Conservation (phyloP, 75 land plant species). For the Cupressus sempervirens region DNA sequence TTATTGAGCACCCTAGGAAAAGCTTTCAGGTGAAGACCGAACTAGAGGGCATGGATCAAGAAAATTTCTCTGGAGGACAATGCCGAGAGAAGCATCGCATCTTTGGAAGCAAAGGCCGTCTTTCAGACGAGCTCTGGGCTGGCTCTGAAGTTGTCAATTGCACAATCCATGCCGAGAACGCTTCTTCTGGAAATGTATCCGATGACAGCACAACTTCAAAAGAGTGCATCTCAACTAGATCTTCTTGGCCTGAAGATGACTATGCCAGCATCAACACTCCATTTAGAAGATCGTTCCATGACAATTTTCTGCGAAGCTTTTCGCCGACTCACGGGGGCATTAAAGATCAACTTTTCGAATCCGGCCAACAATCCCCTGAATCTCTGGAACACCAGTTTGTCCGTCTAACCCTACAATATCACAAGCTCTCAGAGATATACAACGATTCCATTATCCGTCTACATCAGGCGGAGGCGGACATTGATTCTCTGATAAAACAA, state of each 20-base stretch:
- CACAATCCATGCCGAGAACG: not conserved
- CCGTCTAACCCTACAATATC: slow-evolving; percentile 4
- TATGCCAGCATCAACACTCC: not conserved
- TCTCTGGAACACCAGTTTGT: not conserved
- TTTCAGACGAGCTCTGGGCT: slow-evolving; percentile 3
- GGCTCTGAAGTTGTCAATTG: not conserved
- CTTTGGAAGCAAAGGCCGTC: not conserved
- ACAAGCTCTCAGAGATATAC: not conserved
- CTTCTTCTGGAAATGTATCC: slow-evolving; percentile 2
- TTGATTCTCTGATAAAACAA: not conserved
- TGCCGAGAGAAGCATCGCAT: not conserved
- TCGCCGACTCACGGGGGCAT: not conserved
- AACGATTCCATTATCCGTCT: not conserved
- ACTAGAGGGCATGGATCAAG: not conserved
- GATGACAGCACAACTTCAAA: slow-evolving; percentile 12
- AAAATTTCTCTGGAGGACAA: not conserved
- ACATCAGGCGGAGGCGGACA: slow-evolving; percentile 4
- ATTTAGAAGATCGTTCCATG: not conserved
- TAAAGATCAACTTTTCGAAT: not conserved
- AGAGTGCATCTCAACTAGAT: not conserved
- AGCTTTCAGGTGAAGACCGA: not conserved
- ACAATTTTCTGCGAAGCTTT: not conserved
- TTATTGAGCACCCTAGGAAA: not conserved
- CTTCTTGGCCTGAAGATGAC: slow-evolving; percentile 1
- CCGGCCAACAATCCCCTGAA: not conserved